These are phyloP conservation scores for Elongisporangium prolatum DNA, from an alignment of 352 stramenopile genomes.

Conservation along the genomic window DNA sequence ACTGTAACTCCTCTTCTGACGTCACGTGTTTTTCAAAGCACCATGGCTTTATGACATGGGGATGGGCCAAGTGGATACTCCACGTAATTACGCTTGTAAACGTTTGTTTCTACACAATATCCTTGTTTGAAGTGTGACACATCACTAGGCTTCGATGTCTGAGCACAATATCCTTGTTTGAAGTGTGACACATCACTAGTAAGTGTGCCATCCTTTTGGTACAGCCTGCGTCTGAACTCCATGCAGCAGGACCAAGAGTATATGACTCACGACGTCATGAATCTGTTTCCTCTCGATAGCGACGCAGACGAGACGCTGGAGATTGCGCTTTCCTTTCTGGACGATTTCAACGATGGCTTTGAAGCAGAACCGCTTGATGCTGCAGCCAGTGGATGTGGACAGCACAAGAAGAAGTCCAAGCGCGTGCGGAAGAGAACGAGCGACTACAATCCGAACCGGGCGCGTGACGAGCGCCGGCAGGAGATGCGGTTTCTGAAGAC, in stretches of 20 bases:
- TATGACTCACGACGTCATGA: constrained; percentile 1
- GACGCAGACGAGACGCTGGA: constrained; percentile 14
- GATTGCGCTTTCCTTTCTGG: constrained; percentile 11
- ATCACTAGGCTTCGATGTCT: too few species aligned
- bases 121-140: too few species aligned
- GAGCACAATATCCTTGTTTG: too few species aligned
- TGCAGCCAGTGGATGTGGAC: not conserved
- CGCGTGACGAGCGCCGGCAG: not conserved
- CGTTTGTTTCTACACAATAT: too few species aligned
- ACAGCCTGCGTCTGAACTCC: too few species aligned
- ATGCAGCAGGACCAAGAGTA: not conserved
- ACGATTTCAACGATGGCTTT: constrained; percentile 1
- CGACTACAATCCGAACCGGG: not conserved
- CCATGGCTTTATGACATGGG: too few species aligned
- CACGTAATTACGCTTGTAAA: too few species aligned
- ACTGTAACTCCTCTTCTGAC: too few species aligned
- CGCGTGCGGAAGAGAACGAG: not conserved
- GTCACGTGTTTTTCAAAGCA: too few species aligned
- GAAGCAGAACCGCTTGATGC: not conserved
- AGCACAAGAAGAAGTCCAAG: not conserved
- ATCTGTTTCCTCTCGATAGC: constrained; percentile 10
- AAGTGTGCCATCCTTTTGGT: too few species aligned
- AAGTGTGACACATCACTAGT: too few species aligned
- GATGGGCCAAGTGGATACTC: too few species aligned
- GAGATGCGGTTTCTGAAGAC: not conserved